phyloP scores from a whole-genome alignment of 2,329 filamentous ascomycete species.

The Rutstroemia sp. region DNA sequence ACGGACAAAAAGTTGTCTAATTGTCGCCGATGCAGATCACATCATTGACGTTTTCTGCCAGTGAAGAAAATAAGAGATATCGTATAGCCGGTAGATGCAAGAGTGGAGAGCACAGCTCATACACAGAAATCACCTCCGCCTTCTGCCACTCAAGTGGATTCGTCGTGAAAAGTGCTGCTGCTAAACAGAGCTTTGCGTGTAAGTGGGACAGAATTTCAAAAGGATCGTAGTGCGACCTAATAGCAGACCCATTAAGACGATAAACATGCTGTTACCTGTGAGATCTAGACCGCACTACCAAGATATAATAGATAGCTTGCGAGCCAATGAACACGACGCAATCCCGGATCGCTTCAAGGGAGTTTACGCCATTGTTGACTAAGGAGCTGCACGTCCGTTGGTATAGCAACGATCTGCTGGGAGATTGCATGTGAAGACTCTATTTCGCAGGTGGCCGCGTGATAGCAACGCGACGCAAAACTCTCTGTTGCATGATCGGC shows the following conservation, averaged over 20 bases:
- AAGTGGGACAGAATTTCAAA: background rate
- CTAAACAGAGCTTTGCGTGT: background rate
- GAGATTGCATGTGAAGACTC: background rate
- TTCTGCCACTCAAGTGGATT: background rate
- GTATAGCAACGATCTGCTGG: background rate
- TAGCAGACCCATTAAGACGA: conserved; percentile 1
- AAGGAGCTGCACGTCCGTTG: background rate
- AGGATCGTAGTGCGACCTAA: background rate
- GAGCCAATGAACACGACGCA: background rate
- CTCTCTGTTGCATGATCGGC: too few species aligned
- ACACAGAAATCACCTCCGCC: conserved; percentile 6
- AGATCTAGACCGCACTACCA: conserved; percentile 1
- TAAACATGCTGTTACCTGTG: background rate
- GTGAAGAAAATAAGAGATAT: background rate
- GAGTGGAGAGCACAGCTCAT: conserved; percentile 18
- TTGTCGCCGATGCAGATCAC: conserved; percentile 13
- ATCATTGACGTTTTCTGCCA: conserved; percentile 12
- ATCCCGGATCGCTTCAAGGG: background rate
- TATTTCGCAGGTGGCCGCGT: background rate
- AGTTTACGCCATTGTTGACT: background rate
- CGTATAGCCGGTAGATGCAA: background rate
- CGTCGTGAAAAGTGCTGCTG: background rate
- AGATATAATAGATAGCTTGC: background rate
- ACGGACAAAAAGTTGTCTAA: conserved; percentile 8
- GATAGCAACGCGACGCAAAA: too few species aligned